Base-by-base conservation (phyloP, 768 basidiomycete species). In the Kwoniella shandongensis region DNA sequence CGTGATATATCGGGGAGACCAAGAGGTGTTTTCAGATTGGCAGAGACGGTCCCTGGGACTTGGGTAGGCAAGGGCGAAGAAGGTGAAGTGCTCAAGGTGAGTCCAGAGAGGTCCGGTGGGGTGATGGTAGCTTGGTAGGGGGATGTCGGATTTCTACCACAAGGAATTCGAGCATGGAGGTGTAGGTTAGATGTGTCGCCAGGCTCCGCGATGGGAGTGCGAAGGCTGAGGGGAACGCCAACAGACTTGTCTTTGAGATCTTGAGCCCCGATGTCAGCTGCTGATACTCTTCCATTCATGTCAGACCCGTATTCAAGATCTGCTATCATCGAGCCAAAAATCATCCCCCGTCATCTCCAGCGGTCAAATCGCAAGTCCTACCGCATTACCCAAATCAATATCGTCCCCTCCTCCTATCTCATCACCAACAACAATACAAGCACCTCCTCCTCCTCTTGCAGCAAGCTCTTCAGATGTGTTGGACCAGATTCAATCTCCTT, bases 1-100 rank as follows among this genome's bases (percentile, higher is more conserved):
- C 44, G 56, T 29, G 61, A 62, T 29, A 38, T 63, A 23, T 44
- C 63, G 20, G 59, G 47, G 27, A 23, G 54, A 45, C 52, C 59
- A 12, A 57, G 66, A 50, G 77, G 77, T 1, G 65, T 78, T 0
- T 78, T 78, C 53, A 54, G 76, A 26, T 61, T 78, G 22, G 77
- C 73, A 10, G 75, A 78, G 62, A 78, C 77, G 0, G 77, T 78
- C 0, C 66, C 66, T 2, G 64, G 70, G 41, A 67, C 64, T 15
- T 78, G 77, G 77, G 51, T 62, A 32, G 75, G 73, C 2, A 25
- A 63, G 42, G 72, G 68, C 2, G 32, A 61, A n/a, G 74, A 76
- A 47, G 75, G 67, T 8, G 72, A 72, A 27, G 66, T 66, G 17
- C 53, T 78, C 36, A 63, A 65, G 52, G 73, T 74, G 59, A 57